Evolutionary conservation across 2,329 filamentous ascomycete species (phyloP).

Genomic region (Cryphonectria carpinicola): DNA sequence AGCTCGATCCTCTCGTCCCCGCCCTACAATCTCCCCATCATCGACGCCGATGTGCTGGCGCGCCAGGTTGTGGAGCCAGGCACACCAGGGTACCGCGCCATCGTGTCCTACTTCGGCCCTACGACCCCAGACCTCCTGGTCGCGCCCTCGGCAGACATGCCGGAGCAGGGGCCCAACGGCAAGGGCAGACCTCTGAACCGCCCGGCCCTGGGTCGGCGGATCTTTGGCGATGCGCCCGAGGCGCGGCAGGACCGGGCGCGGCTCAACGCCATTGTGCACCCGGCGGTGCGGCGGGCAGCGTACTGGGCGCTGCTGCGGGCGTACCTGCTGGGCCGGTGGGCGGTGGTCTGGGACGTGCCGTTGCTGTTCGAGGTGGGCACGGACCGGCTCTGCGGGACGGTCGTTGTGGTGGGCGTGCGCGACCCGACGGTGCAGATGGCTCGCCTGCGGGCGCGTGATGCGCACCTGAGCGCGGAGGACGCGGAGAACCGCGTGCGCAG

Average conservation of each 20-base stretch:
- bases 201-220: conserved; percentile 78
- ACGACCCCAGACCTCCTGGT: conserved; percentile 86
- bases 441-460: conserved; percentile 74
- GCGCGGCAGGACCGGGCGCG: conserved; percentile 71
- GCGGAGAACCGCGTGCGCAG: conserved; percentile 84
- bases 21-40: conserved; percentile 84
- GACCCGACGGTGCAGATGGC: conserved; percentile 83
- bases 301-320: conserved; percentile 72
- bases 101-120: conserved; percentile 79
- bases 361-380: conserved; percentile 87
- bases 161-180: conserved; percentile 58
- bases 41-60: conserved; percentile 92
- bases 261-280: conserved; percentile 90
- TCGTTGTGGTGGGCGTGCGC: conserved; percentile 83
- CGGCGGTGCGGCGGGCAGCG: conserved; percentile 83
- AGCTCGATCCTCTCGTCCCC: conserved; percentile 78
- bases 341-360: conserved; percentile 89
- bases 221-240: conserved; percentile 81
- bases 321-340: conserved; percentile 80
- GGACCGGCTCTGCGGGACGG: conserved; percentile 82
- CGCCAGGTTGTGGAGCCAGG: conserved; percentile 94
- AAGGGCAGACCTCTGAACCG: conserved; percentile 80
- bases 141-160: conserved; percentile 55
- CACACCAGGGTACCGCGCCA: conserved; percentile 79
- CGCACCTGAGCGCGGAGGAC: conserved; percentile 80